Conservation (phyloP, 768 basidiomycete genomes). For the Amylocystis lapponica region DNA sequence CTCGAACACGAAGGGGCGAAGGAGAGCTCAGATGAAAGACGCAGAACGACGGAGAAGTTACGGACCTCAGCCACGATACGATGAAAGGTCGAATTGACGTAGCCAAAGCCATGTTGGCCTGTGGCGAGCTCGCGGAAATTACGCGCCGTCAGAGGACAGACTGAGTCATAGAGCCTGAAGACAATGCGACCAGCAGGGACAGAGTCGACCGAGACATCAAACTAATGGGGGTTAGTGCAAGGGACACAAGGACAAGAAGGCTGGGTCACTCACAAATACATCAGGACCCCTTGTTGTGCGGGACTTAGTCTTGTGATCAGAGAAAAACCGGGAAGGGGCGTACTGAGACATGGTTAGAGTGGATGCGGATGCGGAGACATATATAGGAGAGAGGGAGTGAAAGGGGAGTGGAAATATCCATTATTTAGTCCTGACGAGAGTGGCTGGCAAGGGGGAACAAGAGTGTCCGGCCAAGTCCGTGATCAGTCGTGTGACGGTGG, state of each 20-base stretch:
- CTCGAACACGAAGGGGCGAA: background rate
- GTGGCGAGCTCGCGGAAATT: constrained; percentile 83
- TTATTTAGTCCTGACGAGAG: too few relatives aligned
- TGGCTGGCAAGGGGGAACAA: too few relatives aligned
- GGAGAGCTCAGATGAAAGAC: background rate
- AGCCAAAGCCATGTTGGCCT: constrained; percentile 65
- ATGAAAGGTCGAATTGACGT: constrained; percentile 65
- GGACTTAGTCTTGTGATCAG: too few relatives aligned
- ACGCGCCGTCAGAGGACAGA: constrained; percentile 72
- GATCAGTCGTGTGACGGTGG: too few relatives aligned
- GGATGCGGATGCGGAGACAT: too few relatives aligned
- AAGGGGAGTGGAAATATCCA: too few relatives aligned
- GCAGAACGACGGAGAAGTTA: background rate
- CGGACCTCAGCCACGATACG: constrained; percentile 38
- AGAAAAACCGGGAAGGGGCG: too few relatives aligned
- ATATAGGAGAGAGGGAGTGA: too few relatives aligned
- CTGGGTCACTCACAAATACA: constrained; percentile 17
- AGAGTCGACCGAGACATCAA: constrained; percentile 57
- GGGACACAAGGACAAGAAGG: background rate
- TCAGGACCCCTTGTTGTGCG: constrained; percentile 22
- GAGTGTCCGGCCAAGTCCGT: too few relatives aligned
- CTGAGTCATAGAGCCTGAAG: constrained; percentile 79
- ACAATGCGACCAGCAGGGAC: constrained; percentile 63
- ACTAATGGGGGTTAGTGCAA: constrained; percentile 31
- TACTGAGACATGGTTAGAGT: too few relatives aligned